These are phyloP conservation scores for Diaporthe caulivora DNA, from an alignment of 2,329 filamentous ascomycete genomes.

Conservation along the genomic window DNA sequence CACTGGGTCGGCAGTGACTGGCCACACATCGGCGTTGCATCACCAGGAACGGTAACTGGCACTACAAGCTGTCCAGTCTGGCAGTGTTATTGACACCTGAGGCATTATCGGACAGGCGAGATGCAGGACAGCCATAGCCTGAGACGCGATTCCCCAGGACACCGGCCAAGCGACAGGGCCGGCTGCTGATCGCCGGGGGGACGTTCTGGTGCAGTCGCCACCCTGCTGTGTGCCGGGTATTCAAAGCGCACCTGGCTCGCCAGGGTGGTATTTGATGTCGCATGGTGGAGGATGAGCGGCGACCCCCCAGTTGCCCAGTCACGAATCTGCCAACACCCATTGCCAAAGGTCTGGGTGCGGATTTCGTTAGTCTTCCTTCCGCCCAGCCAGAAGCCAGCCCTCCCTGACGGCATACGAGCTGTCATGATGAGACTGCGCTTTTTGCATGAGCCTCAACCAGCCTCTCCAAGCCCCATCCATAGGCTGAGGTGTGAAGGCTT, in stretches of 20 bases:
- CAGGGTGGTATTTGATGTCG: neutral
- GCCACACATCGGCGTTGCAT: neutral
- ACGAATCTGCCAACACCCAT: neutral
- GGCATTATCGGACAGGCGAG: neutral
- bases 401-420: neutral
- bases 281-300: constrained; percentile 2
- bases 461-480: neutral
- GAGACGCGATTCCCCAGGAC: neutral
- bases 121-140: neutral
- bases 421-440: neutral
- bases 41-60: neutral
- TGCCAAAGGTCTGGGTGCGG: too few relatives aligned
- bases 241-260: neutral
- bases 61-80: neutral
- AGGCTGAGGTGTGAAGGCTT: neutral
- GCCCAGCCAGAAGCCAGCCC: too few relatives aligned
- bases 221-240: neutral
- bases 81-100: neutral
- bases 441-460: neutral
- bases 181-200: neutral
- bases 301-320: neutral
- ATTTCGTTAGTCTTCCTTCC: neutral
- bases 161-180: neutral
- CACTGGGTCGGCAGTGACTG: neutral
- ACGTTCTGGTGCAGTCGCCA: neutral